A percentile compares a stretch with the other conserved stretches of the same genome.
Evolutionary conservation across 768 basidiomycete genomes (phyloP).

Genomic region (Tephrocybe sp.): DNA sequence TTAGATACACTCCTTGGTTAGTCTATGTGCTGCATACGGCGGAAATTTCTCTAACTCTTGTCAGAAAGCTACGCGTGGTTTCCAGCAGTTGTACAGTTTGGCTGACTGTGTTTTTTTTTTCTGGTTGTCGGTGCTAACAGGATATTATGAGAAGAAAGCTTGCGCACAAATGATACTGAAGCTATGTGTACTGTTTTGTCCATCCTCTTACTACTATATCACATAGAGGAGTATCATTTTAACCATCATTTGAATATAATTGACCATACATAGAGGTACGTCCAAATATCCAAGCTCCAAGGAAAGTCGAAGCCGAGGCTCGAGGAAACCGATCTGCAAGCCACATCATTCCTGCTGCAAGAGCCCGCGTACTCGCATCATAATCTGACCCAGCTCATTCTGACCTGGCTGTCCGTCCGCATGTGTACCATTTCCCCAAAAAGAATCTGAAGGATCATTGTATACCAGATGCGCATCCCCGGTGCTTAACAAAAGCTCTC

Average conservation of each 20-base stretch:
- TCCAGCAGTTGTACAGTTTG: too few relatives aligned
- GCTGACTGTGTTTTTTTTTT: too few relatives aligned
- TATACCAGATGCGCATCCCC: slow-evolving; percentile 51
- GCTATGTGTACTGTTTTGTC: too few relatives aligned
- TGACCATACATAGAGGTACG: too few relatives aligned
- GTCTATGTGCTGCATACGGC: neutral
- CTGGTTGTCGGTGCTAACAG: too few relatives aligned
- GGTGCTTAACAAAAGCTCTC: slow-evolving; percentile 54
- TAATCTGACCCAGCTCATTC: slow-evolving; percentile 65
- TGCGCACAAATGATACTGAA: too few relatives aligned
- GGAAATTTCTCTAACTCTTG: neutral
- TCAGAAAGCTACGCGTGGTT: neutral
- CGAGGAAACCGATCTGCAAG: neutral
- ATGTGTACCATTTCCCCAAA: slow-evolving; percentile 62
- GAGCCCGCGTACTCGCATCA: slow-evolving; percentile 54
- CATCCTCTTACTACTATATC: too few relatives aligned
- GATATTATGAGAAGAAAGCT: too few relatives aligned
- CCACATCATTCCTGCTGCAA: slow-evolving; percentile 27
- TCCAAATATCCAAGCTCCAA: too few relatives aligned
- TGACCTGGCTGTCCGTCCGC: slow-evolving; percentile 33
- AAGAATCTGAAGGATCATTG: slow-evolving; percentile 52
- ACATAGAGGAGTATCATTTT: too few relatives aligned
- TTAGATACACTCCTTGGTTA: neutral
- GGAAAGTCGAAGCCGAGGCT: too few relatives aligned
- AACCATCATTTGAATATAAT: too few relatives aligned